A percentile compares a stretch with the other conserved stretches of the same genome.
phyloP scores from a whole-genome alignment of 345 rosid genomes.

The Corymbia maculata region DNA sequence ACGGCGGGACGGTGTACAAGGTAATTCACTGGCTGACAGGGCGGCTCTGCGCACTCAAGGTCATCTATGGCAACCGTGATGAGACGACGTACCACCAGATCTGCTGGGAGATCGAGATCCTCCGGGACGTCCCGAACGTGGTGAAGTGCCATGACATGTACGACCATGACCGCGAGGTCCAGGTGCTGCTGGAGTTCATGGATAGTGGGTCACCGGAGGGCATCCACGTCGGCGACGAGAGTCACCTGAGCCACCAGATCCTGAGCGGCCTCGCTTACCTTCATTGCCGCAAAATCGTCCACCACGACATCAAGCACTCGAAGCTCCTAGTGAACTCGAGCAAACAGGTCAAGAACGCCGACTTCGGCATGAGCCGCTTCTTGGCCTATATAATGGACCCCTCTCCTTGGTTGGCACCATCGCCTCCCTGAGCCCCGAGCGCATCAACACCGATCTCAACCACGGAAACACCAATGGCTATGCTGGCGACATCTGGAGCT shows the following conservation, averaged over 20 bases:
- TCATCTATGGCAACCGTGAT: slow-evolving; percentile 69
- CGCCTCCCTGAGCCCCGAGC: slow-evolving; percentile 91
- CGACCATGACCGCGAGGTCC: slow-evolving; percentile 79
- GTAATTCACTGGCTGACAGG: slow-evolving; percentile 52
- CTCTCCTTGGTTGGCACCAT: slow-evolving; percentile 79
- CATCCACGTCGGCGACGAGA: slow-evolving; percentile 37
- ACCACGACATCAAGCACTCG: slow-evolving; percentile 88
- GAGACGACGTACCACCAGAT: slow-evolving; percentile 73
- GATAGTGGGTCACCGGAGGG: slow-evolving; percentile 83
- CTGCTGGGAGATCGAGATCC: slow-evolving; percentile 83
- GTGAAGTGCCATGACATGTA: slow-evolving; percentile 78
- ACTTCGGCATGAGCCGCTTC: slow-evolving; percentile 78
- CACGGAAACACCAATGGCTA: slow-evolving; percentile 60
- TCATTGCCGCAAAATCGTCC: slow-evolving; percentile 65
- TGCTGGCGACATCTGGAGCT: slow-evolving; percentile 87
- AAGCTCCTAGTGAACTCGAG: slow-evolving; percentile 54
- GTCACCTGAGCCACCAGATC: slow-evolving; percentile 51
- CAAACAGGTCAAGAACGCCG: slow-evolving; percentile 67
- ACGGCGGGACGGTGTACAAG: slow-evolving; percentile 91
- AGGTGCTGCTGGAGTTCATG: slow-evolving; percentile 80
- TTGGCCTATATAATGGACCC: slow-evolving; percentile 85
- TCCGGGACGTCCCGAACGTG: slow-evolving; percentile 68
- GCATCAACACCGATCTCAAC: slow-evolving; percentile 85
- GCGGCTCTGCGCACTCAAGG: slow-evolving; percentile 66
- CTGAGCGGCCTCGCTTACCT: slow-evolving; percentile 71